phyloP scores from a whole-genome alignment of 1,139 yeast genomes.

The Blastobotrys malaysiensis region DNA sequence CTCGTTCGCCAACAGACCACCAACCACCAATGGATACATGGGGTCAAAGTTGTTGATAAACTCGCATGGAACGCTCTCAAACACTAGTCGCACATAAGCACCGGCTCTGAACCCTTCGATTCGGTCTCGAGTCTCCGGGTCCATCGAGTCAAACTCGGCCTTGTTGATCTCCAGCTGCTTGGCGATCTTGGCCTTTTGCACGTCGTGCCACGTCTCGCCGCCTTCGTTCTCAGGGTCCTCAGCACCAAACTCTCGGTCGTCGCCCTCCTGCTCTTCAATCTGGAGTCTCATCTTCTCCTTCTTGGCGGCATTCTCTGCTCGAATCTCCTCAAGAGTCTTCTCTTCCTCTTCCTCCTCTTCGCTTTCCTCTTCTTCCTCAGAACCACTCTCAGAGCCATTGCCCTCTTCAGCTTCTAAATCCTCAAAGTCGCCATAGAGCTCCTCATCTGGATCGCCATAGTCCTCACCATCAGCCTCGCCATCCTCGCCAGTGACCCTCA shows the following conservation, averaged over 20 bases:
- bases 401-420: constrained; percentile 44
- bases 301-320: constrained; percentile 78
- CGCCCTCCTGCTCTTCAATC: constrained; percentile 75
- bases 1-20: constrained; percentile 87
- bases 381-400: constrained; percentile 47
- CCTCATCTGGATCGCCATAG: constrained; percentile 39
- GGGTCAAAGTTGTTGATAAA: constrained; percentile 85
- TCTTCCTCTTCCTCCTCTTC: constrained; percentile 43
- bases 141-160: constrained; percentile 60
- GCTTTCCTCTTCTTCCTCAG: constrained; percentile 33
- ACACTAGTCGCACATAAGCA: constrained; percentile 84
- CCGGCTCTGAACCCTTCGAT: constrained; percentile 95
- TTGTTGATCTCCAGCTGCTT: constrained; percentile 93
- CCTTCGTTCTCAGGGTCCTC: constrained; percentile 70
- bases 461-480: constrained; percentile 35
- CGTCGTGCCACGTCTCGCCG: constrained; percentile 94
- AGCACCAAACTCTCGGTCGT: constrained; percentile 65
- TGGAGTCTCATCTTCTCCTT: constrained; percentile 84
- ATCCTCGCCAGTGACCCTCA: constrained; percentile 48
- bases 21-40: constrained; percentile 75
- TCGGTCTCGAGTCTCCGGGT: constrained; percentile 63
- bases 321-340: constrained; percentile 45
- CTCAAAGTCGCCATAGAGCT: constrained; percentile 36
- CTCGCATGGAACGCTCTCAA: constrained; percentile 83
- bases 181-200: constrained; percentile 94